Evolutionary conservation across 2,329 filamentous ascomycete species (phyloP).

Genomic region (Bipolaris sorokiniana): DNA sequence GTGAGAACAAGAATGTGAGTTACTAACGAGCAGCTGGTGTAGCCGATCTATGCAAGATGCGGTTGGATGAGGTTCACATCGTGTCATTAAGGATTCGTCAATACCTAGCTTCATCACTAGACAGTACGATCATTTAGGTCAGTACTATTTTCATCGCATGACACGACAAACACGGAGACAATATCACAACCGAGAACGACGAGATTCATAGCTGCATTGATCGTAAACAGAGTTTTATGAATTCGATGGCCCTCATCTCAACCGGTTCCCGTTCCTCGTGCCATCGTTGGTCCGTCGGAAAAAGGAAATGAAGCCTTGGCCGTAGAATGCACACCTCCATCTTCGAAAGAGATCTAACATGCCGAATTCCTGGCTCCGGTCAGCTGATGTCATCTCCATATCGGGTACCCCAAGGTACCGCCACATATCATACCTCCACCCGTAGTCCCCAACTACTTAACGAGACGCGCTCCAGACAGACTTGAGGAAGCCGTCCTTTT

Average conservation of each 20-base stretch:
- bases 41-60: neutral
- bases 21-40: neutral
- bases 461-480: constrained; percentile 84
- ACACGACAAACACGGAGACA: neutral
- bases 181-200: constrained; percentile 6
- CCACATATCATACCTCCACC: constrained; percentile 37
- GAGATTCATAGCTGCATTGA: constrained; percentile 7
- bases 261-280: constrained; percentile 42
- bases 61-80: neutral
- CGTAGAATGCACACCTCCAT: constrained; percentile 38
- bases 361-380: constrained; percentile 37
- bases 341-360: constrained; percentile 35
- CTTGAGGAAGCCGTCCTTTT: constrained; percentile 97
- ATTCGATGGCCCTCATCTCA: constrained; percentile 41
- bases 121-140: neutral
- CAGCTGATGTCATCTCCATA: constrained; percentile 15
- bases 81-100: neutral
- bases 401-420: neutral
- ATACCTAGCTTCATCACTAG: neutral
- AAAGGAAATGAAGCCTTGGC: constrained; percentile 38
- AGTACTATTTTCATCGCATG: neutral
- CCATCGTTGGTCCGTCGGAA: constrained; percentile 38
- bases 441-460: constrained; percentile 50
- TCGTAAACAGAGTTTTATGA: constrained; percentile 28
- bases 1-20: neutral